Conservation (phyloP, 108 stramenopile genomes). For the Skeletonema menzelii region DNA sequence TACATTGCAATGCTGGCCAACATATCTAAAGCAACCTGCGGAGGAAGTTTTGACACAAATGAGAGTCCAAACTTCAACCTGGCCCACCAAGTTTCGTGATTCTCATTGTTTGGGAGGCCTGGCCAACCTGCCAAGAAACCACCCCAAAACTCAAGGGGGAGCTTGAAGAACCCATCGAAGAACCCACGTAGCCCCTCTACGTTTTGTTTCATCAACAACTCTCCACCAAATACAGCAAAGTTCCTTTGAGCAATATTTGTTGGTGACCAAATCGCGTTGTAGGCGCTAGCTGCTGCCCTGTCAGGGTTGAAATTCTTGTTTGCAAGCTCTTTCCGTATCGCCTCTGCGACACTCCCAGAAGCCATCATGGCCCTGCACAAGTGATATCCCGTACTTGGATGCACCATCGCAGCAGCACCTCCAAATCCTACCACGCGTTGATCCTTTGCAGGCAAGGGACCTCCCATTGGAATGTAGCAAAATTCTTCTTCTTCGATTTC, state of each 20-base stretch:
- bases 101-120: constrained; percentile 89
- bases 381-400: constrained; percentile 95
- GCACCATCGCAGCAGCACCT: constrained; percentile 91
- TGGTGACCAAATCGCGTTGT: constrained; percentile 91
- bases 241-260: constrained; percentile 85
- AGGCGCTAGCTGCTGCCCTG: constrained; percentile 79
- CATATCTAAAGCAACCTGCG: constrained; percentile 72
- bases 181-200: constrained; percentile 92
- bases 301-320: constrained; percentile 57
- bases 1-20: constrained; percentile 58
- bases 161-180: constrained; percentile 93
- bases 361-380: constrained; percentile 78
- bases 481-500: constrained; percentile 93
- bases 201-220: constrained; percentile 94
- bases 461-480: constrained; percentile 97
- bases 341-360: constrained; percentile 71
- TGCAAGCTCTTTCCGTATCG: constrained; percentile 54
- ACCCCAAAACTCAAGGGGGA: constrained; percentile 85
- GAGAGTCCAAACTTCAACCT: constrained; percentile 87
- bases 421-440: constrained; percentile 91
- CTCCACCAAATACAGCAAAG: constrained; percentile 95
- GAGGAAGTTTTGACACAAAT: constrained; percentile 80
- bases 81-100: constrained; percentile 86
- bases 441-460: constrained; percentile 81
- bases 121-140: constrained; percentile 97